Conservation (phyloP, 495 filamentous ascomycete species). For the Aspergillus hancockii region DNA sequence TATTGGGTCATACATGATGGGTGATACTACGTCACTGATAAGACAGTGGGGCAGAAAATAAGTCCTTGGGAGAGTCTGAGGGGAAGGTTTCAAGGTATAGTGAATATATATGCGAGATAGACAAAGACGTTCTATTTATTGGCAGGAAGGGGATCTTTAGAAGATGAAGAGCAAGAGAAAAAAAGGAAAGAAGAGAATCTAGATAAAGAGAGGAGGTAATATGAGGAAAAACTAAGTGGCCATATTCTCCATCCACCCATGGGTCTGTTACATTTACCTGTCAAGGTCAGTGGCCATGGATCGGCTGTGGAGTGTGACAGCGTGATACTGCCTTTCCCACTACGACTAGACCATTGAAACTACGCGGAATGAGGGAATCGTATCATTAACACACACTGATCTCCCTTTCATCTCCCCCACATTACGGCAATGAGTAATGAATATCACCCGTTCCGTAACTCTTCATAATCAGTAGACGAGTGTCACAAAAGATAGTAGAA, state of each 20-base stretch:
- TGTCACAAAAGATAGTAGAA: background rate
- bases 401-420: background rate
- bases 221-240: background rate
- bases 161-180: background rate
- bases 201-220: constrained; percentile 2
- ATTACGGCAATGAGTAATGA: background rate
- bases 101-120: background rate
- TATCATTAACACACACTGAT: constrained; percentile 1
- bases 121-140: background rate
- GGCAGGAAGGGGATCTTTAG: background rate
- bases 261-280: constrained; percentile 23
- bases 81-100: background rate
- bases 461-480: background rate
- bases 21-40: constrained; percentile 23
- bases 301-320: constrained; percentile 25
- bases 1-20: constrained; percentile 30
- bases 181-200: background rate
- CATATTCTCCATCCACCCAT: constrained; percentile 13
- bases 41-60: background rate
- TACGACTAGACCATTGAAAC: background rate
- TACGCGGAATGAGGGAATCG: background rate
- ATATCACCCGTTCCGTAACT: background rate
- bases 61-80: background rate
- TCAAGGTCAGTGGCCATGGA: constrained; percentile 5
- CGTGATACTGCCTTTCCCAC: constrained; percentile 6